Evolutionary conservation across 2,329 filamentous ascomycete genomes (phyloP), one percentile per base, ranked within the genome.

Genomic region (Coniochaeta sp.): DNA sequence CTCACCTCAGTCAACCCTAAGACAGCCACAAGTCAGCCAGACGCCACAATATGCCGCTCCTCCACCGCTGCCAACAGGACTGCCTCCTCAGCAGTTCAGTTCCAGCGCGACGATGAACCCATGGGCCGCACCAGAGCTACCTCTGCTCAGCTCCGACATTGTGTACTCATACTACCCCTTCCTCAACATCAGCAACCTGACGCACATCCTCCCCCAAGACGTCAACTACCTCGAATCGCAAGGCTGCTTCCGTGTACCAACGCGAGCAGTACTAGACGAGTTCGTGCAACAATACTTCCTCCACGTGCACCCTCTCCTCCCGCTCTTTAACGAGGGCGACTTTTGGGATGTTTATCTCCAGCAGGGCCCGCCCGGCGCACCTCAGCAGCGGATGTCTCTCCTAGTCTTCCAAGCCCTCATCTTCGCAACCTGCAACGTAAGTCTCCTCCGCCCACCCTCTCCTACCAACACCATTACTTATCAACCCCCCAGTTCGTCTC

Each of bases 271-370:
- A 1, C 61, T 77, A 0, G 70, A 76, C 49, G 72, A 75, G 48
- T 76, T 79, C 52, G 65, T 78, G 4, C 67, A 71, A 56, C 70
- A 75, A 48, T 75, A 74, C 55, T 75, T 75, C 51, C 59, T 74
- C 12, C 71, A 74, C 50, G 70, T 75, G n/a, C 73, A 75, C 51
- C 71, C 72, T 1, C 56, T 73, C 27, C 60, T 74, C 27, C 72
- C 72, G 0, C 59, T 75, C 20, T 55, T 75, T 26, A 67, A 74
- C 48, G 71, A 79, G 57, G 71, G 71, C 0, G 67, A 74, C 35
- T 75, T 76, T 51, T 78, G 75, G 75, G 69, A 75, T 51, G 61
- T 73, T 50, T 73, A 72, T 53, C 63, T 61, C 45, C 53, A 62
- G 18, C 59, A 60, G 48, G 60, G 56, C 10, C 55, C 51, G 32